Percentiles rank a stretch among this genome's conserved stretches.
Conservation (phyloP, 1,284 basidiomycete genomes). For the Dichomitus squalens region DNA sequence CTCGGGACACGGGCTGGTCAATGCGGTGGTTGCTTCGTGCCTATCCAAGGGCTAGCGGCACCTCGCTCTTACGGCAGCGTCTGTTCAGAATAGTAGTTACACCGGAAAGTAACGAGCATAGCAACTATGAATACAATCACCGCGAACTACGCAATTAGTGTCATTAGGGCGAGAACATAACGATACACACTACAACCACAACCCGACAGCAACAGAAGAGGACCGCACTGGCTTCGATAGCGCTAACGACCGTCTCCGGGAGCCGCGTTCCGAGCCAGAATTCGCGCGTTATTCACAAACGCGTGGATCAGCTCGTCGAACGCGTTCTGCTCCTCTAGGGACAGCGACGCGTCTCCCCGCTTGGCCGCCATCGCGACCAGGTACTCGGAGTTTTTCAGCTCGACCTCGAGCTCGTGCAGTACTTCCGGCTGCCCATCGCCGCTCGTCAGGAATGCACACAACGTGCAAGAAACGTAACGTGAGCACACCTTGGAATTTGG, state of each 20-base stretch:
- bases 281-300: constrained; percentile 81
- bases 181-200: not conserved
- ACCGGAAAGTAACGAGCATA: not conserved
- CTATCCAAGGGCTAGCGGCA: no score
- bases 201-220: not conserved
- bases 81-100: not conserved
- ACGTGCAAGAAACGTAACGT: not conserved
- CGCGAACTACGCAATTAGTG: not conserved
- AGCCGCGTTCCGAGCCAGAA: constrained; percentile 70
- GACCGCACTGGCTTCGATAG: constrained; percentile 18
- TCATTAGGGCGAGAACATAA: not conserved
- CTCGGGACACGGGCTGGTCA: not conserved
- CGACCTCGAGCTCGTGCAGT: constrained; percentile 73
- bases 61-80: not conserved
- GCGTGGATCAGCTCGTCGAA: constrained; percentile 81
- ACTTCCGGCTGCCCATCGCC: constrained; percentile 50
- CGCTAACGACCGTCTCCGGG: constrained; percentile 38
- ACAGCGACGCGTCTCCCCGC: constrained; percentile 55
- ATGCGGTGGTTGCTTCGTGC: no score
- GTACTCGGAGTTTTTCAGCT: constrained; percentile 64
- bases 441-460: not conserved
- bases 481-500: constrained; percentile 50
- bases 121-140: not conserved
- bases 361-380: constrained; percentile 60
- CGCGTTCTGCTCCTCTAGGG: constrained; percentile 66